Percentiles rank a stretch among this genome's conserved stretches.
Conservation (phyloP, 1,284 basidiomycete genomes). For the Rhodotorula sp. region DNA sequence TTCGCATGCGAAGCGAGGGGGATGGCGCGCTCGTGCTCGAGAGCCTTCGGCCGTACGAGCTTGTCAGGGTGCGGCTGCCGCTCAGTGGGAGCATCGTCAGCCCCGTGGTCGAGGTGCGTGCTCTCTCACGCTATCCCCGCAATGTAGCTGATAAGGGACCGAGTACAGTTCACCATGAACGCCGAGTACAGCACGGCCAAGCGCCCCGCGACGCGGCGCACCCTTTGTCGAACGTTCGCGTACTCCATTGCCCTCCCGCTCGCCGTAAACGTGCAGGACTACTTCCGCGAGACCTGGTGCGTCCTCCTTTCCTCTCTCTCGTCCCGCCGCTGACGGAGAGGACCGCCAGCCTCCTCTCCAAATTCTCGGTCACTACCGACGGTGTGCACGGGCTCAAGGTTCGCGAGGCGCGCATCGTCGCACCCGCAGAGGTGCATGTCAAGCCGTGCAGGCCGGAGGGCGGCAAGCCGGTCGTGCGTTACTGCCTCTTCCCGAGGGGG, state of each 20-base stretch:
- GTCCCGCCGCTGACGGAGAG: slow-evolving; percentile 5
- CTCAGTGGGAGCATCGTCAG: slow-evolving; percentile 10
- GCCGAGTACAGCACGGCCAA: slow-evolving; percentile 64
- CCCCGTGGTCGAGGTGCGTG: slow-evolving; percentile 16
- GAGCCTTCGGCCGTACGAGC: slow-evolving; percentile 7
- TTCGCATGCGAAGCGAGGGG: background rate
- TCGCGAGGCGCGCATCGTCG: slow-evolving; percentile 60
- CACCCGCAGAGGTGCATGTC: slow-evolving; percentile 30
- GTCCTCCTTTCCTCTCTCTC: slow-evolving; percentile 12
- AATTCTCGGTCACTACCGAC: slow-evolving; percentile 74
- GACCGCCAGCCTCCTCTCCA: slow-evolving; percentile 66
- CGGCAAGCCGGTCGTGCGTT: slow-evolving; percentile 22
- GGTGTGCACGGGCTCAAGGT: slow-evolving; percentile 71
- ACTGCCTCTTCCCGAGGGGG: slow-evolving; percentile 44
- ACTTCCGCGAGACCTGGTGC: slow-evolving; percentile 71
- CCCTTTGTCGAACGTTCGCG: slow-evolving; percentile 58
- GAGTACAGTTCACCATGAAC: slow-evolving; percentile 58
- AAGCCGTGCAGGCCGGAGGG: slow-evolving; percentile 22
- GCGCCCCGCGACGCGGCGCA: slow-evolving; percentile 61
- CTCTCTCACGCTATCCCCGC: background rate
- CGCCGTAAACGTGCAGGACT: slow-evolving; percentile 80
- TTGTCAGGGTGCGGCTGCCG: slow-evolving; percentile 21
- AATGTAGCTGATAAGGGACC: background rate
- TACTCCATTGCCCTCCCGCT: slow-evolving; percentile 70
- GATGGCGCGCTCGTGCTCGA: slow-evolving; percentile 8